Conservation (phyloP, 73 alveolate genomes). For the Paramecium tetraurelia region DNA sequence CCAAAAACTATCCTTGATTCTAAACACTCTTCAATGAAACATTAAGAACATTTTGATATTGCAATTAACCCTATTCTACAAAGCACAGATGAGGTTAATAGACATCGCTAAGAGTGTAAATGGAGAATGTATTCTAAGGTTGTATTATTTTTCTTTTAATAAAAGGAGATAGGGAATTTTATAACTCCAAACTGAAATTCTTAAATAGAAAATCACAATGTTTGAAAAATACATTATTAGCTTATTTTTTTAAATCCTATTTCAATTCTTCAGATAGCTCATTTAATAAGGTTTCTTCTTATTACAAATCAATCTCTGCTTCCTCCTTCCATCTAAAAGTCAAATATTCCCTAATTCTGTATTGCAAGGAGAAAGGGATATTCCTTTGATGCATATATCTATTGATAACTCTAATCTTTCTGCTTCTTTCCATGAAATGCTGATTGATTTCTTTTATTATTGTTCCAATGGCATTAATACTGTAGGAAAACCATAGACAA, state of each 20-base stretch:
- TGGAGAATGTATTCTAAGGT: conserved; percentile 21
- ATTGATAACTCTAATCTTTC: conserved; percentile 49
- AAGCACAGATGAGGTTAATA: conserved; percentile 8
- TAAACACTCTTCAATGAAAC: background rate
- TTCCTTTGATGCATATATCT: conserved; percentile 49
- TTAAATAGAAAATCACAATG: conserved; percentile 26
- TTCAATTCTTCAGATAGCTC: conserved; percentile 52
- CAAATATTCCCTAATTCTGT: conserved; percentile 46
- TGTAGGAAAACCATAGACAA: conserved; percentile 50
- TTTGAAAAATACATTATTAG: conserved; percentile 27
- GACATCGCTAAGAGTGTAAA: background rate
- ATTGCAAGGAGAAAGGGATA: background rate
- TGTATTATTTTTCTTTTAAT: background rate
- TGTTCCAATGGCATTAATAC: conserved; percentile 35
- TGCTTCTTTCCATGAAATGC: conserved; percentile 29
- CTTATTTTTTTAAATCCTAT: conserved; percentile 42
- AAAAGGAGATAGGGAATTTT: background rate
- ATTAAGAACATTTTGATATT: background rate
- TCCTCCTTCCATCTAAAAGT: conserved; percentile 59
- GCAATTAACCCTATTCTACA: conserved; percentile 14
- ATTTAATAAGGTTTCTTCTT: conserved; percentile 37
- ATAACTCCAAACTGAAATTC: conserved; percentile 18
- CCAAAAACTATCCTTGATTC: background rate
- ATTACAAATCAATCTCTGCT: conserved; percentile 49
- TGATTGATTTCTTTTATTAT: conserved; percentile 27